phyloP scores from a whole-genome alignment of 768 basidiomycete genomes.

The Dioszegia aurantiaca region DNA sequence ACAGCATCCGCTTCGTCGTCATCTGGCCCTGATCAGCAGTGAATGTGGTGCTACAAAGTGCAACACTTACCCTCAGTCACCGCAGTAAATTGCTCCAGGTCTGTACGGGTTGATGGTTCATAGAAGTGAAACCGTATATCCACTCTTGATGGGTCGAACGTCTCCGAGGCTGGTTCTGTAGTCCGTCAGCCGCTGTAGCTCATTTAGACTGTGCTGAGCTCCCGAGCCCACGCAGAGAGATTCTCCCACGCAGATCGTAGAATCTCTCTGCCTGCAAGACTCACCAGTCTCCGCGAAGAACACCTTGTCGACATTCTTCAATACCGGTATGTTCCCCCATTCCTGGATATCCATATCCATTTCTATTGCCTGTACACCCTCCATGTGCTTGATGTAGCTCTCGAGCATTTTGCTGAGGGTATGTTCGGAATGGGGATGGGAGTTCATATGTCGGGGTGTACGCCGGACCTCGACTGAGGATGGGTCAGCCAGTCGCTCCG shows the following conservation, averaged over 20 bases:
- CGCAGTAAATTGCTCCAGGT: constrained; percentile 62
- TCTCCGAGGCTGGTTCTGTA: not conserved
- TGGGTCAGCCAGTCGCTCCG: not conserved
- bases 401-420: not conserved
- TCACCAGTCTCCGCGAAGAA: constrained; percentile 61
- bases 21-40: constrained; percentile 15
- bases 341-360: constrained; percentile 62
- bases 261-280: too few species aligned
- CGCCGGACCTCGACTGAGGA: constrained; percentile 3
- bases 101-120: constrained; percentile 68
- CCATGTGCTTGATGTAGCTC: not conserved
- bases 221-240: too few species aligned
- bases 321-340: constrained; percentile 70
- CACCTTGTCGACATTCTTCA: constrained; percentile 72
- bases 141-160: constrained; percentile 12
- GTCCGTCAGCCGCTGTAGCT: not conserved
- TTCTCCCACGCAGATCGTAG: too few species aligned
- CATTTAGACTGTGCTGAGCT: not conserved
- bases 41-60: not conserved
- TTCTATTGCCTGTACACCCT: not conserved
- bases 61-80: constrained; percentile 31
- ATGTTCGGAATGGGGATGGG: not conserved
- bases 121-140: constrained; percentile 81
- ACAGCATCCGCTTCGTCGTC: constrained; percentile 68
- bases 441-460: not conserved